A percentile compares a stretch with the other conserved stretches of the same genome.
These are phyloP conservation scores for Ophiostoma triangulosporum DNA, from an alignment of 2,329 filamentous ascomycete genomes.

Conservation along the genomic window DNA sequence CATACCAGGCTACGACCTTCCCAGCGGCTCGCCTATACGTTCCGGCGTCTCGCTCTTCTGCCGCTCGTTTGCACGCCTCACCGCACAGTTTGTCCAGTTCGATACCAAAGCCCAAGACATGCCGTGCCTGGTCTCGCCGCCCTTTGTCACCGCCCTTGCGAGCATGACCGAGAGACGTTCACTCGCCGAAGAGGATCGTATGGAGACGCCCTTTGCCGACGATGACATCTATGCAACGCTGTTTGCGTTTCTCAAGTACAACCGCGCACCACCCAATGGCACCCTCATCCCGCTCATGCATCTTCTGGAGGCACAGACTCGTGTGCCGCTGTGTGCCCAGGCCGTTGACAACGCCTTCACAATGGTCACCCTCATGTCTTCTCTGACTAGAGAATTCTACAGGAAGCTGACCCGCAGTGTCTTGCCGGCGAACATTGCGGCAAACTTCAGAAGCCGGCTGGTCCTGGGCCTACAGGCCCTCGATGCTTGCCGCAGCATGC, in stretches of 20 bases:
- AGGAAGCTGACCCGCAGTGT: conserved; percentile 14
- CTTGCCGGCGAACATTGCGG: neutral
- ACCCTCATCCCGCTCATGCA: conserved; percentile 29
- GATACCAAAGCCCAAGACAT: conserved; percentile 28
- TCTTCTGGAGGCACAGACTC: conserved; percentile 28
- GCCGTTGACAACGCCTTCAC: conserved; percentile 29
- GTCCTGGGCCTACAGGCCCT: conserved; percentile 17
- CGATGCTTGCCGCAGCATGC: conserved; percentile 24
- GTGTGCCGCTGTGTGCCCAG: conserved; percentile 32
- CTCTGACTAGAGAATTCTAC: conserved; percentile 21
- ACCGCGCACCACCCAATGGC: conserved; percentile 20
- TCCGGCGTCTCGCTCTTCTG: conserved; percentile 27
- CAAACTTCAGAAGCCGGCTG: conserved; percentile 10
- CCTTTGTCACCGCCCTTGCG: conserved; percentile 33
- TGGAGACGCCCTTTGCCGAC: neutral
- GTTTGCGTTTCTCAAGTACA: conserved; percentile 26
- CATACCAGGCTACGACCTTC: conserved; percentile 1
- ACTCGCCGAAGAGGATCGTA: conserved; percentile 15
- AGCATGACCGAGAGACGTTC: conserved; percentile 19
- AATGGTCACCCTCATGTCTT: conserved; percentile 23
- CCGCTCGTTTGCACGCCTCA: conserved; percentile 31
- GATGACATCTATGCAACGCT: conserved; percentile 28
- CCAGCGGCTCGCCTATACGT: conserved; percentile 6
- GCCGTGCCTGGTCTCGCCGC: conserved; percentile 21
- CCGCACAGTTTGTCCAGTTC: conserved; percentile 37